Conservation (phyloP, 2,329 filamentous ascomycete species). For the Paecilomyces formosus region DNA sequence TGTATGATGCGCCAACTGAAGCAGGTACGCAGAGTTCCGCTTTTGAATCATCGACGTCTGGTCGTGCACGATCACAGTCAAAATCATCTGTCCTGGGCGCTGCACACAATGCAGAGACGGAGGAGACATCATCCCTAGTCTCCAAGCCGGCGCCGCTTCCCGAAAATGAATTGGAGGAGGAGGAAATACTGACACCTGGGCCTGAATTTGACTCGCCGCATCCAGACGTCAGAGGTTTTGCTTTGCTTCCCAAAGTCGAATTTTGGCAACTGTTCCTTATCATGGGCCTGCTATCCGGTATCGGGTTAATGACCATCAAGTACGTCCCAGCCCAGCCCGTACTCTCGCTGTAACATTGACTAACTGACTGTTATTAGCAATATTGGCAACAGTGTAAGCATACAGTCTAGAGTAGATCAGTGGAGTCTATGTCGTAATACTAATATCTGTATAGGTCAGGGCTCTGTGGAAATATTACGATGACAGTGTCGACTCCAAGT, state of each 20-base stretch:
- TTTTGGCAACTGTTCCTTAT: conserved; percentile 90
- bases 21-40: conserved; percentile 28
- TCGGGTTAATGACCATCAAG: conserved; percentile 99
- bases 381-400: conserved; percentile 72
- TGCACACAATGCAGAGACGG: conserved; percentile 36
- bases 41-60: conserved; percentile 18
- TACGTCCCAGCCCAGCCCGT: conserved; percentile 40
- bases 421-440: not conserved
- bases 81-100: conserved; percentile 17
- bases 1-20: conserved; percentile 22
- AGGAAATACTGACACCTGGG: conserved; percentile 51
- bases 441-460: conserved; percentile 42
- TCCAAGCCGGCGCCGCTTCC: conserved; percentile 53
- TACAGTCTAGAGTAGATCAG: not conserved
- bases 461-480: conserved; percentile 87
- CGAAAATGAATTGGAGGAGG: conserved; percentile 43
- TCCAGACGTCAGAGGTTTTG: conserved; percentile 83
- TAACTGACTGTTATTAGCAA: conserved; percentile 55
- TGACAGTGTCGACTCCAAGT: conserved; percentile 60
- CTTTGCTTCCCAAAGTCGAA: conserved; percentile 62
- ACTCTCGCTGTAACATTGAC: conserved; percentile 6
- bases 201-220: conserved; percentile 63
- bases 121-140: conserved; percentile 77
- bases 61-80: conserved; percentile 23
- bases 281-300: conserved; percentile 83